Conservation (phyloP, 139 green algal genomes). For the Chlamydomonas sp. region DNA sequence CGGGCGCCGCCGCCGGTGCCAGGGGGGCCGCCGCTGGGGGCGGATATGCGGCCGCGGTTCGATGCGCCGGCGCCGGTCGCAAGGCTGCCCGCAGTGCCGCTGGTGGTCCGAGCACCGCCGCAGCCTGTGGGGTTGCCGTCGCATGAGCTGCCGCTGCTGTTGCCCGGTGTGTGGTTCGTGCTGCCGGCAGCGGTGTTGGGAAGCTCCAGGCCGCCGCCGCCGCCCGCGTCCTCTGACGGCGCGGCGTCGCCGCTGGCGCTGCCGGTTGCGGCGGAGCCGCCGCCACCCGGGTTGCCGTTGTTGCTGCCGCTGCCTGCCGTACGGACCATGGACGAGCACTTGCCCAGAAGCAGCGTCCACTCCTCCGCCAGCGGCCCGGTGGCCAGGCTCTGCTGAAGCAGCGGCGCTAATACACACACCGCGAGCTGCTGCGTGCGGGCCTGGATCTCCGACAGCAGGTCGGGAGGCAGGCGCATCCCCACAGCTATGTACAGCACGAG, state of each 20-base stretch:
- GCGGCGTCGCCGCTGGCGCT: neutral
- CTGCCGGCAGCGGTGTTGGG: too few species aligned
- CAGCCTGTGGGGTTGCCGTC: too few species aligned
- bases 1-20: neutral
- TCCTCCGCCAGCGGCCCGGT: slow-evolving; percentile 1
- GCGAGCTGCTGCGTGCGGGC: slow-evolving; percentile 5
- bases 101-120: too few species aligned
- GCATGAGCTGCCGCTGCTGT: too few species aligned
- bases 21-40: too few species aligned
- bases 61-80: too few species aligned
- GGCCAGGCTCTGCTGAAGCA: neutral
- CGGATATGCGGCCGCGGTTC: too few species aligned
- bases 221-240: too few species aligned
- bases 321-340: neutral
- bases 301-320: neutral
- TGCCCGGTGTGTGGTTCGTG: too few species aligned
- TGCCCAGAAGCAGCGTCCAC: slow-evolving; percentile 23
- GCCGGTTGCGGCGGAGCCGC: neutral
- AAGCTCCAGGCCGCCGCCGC: too few species aligned
- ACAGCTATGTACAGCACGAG: slow-evolving; percentile 26
- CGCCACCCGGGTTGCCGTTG: neutral
- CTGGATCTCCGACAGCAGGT: slow-evolving; percentile 14
- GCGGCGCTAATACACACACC: neutral
- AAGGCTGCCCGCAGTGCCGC: too few species aligned
- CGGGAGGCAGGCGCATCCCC: neutral